Base-by-base conservation (phyloP, 2,329 filamentous ascomycete genomes). In the Pseudocercospora pini-densiflorae region DNA sequence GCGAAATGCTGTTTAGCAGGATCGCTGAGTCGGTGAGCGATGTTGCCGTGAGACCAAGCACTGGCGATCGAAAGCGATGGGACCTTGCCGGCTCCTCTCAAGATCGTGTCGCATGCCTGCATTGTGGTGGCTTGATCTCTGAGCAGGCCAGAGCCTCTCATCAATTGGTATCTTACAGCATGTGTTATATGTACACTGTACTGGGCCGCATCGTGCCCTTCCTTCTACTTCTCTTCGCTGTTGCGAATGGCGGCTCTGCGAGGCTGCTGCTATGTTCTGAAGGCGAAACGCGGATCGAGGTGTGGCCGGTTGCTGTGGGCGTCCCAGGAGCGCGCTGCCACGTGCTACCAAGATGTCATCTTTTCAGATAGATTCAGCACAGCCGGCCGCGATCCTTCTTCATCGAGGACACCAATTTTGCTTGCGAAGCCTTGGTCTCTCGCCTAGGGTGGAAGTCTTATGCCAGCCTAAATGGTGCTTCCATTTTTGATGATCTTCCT, bases 161-260 rank as follows among this genome's bases (percentile, higher is more conserved):
- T 29, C 51, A n/a, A 40, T 58, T 43, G 55, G 55, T 58, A 36
- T 58, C 29, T 19, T 58, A 58, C 55, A 58, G 14, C 29, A 43
- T 36, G 33, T 58, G 31, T 24, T 58, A 43, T 58, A 40, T 58
- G 19, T 58, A 58, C 55, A 58, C 55, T 51, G 47, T 24, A 5
- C 2, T 55, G 51, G 3, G 21, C 16, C 10, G 10, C 21, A 21
- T 9, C 5, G 8, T 33, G 23, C n/a, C 12, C 55, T 19, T 40
- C 8, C 33, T n/a, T 58, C 31, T 8, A 12, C 54, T 16, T 3
- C 9, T 40, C 23, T 12, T 43, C 55, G 19, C 55, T 23, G 31
- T 31, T n/a, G 51, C 16, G 5, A 9, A 51, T 14, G 19, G 47
- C 19, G 9, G 9, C 47, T 10, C 19, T 51, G 47, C 6, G 19